A percentile compares a stretch with the other conserved stretches of the same genome.
phyloP scores from a whole-genome alignment of 805 yeast genomes.

The Candida broadrunensis region DNA sequence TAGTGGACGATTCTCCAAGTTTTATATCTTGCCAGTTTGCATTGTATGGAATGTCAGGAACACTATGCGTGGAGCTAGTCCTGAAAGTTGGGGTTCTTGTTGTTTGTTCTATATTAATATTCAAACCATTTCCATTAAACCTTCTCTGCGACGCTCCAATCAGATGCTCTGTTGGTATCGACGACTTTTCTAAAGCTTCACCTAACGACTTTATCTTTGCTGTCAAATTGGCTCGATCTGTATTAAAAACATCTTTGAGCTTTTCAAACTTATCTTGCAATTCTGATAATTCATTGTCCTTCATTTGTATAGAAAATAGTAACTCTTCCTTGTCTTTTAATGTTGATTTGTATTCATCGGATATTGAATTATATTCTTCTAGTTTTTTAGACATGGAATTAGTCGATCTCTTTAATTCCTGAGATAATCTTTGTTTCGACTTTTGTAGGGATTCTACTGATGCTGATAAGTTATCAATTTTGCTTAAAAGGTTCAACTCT shows the following conservation, averaged over 20 bases:
- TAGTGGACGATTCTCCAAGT: conserved; percentile 48
- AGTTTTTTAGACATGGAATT: conserved; percentile 10
- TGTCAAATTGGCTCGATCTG: conserved; percentile 26
- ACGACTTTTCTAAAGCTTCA: conserved; percentile 14
- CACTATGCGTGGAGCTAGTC: not conserved
- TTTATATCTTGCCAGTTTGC: conserved; percentile 23
- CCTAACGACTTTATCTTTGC: conserved; percentile 19
- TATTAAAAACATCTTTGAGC: conserved; percentile 26
- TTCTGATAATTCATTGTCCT: conserved; percentile 15
- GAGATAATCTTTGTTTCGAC: conserved; percentile 22
- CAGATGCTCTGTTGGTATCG: not conserved
- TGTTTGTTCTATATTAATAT: not conserved
- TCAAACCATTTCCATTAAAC: not conserved
- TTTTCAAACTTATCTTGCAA: conserved; percentile 25
- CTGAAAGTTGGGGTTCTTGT: conserved; percentile 1
- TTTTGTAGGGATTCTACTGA: conserved; percentile 28
- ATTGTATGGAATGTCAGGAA: not conserved
- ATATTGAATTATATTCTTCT: conserved; percentile 12
- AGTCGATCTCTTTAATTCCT: conserved; percentile 32
- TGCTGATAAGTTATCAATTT: conserved; percentile 35
- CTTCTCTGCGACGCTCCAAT: not conserved
- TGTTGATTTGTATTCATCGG: conserved; percentile 22
- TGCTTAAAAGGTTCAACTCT: conserved; percentile 61
- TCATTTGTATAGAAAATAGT: conserved; percentile 15
- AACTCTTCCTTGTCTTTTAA: conserved; percentile 22